Base-by-base conservation (phyloP, 345 rosid species). In the Clausena lansium region DNA sequence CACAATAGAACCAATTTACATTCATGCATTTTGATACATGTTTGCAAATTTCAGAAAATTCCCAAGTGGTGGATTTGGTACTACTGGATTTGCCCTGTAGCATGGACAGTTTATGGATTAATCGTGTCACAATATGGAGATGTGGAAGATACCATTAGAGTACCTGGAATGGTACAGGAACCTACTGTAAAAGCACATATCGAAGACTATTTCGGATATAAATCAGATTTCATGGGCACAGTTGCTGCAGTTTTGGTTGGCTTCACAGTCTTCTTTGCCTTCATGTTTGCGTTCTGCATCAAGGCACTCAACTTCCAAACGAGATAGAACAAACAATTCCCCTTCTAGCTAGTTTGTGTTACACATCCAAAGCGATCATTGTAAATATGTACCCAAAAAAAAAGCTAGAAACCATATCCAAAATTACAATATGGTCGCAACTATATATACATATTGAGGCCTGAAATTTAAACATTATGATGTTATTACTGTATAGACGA, bases 31-130 rank as follows among this genome's bases (percentile, higher is more conserved):
- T 33, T 65, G 17, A 69, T 52, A 22, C 33, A 2, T 70, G 41
- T 60, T 41, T 59, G 71, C 57, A 76, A 67, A 28, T 78, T 73
- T 72, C 88, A 92, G 91, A 94, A 62, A 79, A 93, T 93, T 59
- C 98, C 94, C 1, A 89, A 85, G 79, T 93, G 96, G 96, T 95
- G 99, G 96, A 68, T 90, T 6, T 95, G 99, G 99, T 95, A 91
- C 80, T 95, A 92, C 83, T 95, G 94, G 96, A 88, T 95, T 7
- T 93, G 93, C 88, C 99, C 87, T 1, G 81, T 88, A 24, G 98
- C 97, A 5, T 93, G 99, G 99, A 91, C 95, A 7, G 91, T 89
- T 35, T 89, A 91, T 9, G 93, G 95, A 33, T 74, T 88, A 83
- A 86, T 90, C 13, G 85, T 85, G 27, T 87, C 98, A 0, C 98